Base-by-base conservation (phyloP, 169 alveolate genomes). In the Haemoproteus tartakovskyi region DNA sequence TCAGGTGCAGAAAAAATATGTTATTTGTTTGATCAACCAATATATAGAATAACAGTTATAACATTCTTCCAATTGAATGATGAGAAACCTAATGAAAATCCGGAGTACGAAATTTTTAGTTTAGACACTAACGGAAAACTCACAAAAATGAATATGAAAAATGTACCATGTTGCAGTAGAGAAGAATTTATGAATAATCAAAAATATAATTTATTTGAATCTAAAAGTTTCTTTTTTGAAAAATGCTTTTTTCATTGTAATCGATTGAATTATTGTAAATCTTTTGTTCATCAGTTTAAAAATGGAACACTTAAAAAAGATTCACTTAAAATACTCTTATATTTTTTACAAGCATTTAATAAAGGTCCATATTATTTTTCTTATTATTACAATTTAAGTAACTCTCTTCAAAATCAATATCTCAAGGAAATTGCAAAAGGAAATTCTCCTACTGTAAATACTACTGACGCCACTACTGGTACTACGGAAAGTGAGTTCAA, bases 341-440 rank as follows among this genome's bases (percentile, higher is more conserved):
- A 36, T 33, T 67, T 67, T 67, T 18, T 45, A 40, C 67, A 36
- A 21, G 82, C 82, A 36, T 67, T 67, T 67, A 67, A 67, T 22
- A 67, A 67, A 47, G 82, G 82, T 16, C 82, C 82, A 9, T 67
- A 54, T 36, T 67, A 67, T 59, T 67, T 67, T 47, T 67, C 82
- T 14, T 67, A 67, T 9, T 59, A 67, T 48, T 67, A 67, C 22
- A 67, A 67, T 54, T 67, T 67, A 41, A 67, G 61, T 14, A 33
- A 33, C 12, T 67, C 82, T 40, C 60, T 67, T n/a, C 82, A 67
- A 36, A 67, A 24, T 22, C 19, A 41, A 1, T 67, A 47, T 29
- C 37, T 67, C 26, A 51, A 43, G 38, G 62, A 51, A 14, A 43
- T 21, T 5, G 26, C 51, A 26, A 67, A 43, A 33, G 45, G 18